A percentile compares a stretch with the other conserved stretches of the same genome.
Evolutionary conservation across 805 yeast species (phyloP).

Genomic region (Wickerhamiella shivajii): DNA sequence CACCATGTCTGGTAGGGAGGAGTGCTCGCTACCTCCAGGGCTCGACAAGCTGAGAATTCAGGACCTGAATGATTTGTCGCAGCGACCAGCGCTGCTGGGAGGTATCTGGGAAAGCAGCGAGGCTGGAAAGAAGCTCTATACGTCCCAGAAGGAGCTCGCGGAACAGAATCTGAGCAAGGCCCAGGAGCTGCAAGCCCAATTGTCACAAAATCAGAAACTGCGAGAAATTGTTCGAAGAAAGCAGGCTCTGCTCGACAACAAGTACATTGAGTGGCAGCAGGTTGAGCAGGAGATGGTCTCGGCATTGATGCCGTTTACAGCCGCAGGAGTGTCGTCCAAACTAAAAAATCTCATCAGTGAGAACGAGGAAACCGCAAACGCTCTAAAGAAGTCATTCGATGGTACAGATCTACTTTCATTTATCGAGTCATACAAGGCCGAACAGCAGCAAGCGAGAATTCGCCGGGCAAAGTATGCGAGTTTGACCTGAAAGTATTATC

Average conservation of each 20-base stretch:
- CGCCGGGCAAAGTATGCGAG: neutral
- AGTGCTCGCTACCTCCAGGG: too few relatives aligned
- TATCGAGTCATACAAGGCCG: conserved; percentile 29
- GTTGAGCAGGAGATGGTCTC: conserved; percentile 23
- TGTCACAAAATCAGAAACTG: neutral
- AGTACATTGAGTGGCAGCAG: conserved; percentile 8
- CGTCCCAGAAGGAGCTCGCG: conserved; percentile 19
- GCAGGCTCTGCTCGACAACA: conserved; percentile 12
- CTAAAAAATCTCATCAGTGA: conserved; percentile 24
- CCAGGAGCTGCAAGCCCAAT: neutral
- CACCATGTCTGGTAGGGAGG: too few relatives aligned
- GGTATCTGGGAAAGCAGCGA: conserved; percentile 17
- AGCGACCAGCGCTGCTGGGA: conserved; percentile 1
- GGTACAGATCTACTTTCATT: conserved; percentile 24
- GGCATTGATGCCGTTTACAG: conserved; percentile 26
- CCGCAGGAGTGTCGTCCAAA: conserved; percentile 23
- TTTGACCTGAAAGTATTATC: neutral
- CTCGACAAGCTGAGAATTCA: too few relatives aligned
- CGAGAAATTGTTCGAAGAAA: conserved; percentile 18
- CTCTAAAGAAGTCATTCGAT: conserved; percentile 7
- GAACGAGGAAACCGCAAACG: conserved; percentile 19
- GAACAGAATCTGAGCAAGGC: conserved; percentile 18
- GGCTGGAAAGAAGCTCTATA: conserved; percentile 17
- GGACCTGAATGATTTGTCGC: too few relatives aligned
- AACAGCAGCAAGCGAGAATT: conserved; percentile 21